Evolutionary conservation across 345 rosid species (phyloP).

Genomic region (Lagerstroemia speciosa): DNA sequence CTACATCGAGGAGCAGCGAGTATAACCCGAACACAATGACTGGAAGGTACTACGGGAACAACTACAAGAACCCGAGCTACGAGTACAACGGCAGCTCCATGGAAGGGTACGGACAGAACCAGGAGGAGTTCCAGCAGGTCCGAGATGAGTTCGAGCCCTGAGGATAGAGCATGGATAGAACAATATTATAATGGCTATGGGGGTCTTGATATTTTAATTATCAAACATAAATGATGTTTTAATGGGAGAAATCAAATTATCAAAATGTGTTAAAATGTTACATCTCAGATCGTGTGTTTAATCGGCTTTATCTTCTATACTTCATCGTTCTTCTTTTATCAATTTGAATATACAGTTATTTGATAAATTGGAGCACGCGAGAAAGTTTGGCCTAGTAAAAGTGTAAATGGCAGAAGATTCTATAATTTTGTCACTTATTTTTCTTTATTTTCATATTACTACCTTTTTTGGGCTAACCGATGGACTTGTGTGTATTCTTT

Average conservation of each 20-base stretch:
- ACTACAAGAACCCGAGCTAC: conserved; percentile 4
- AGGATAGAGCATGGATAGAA: background rate
- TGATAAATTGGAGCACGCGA: background rate
- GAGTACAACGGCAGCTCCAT: conserved; percentile 1
- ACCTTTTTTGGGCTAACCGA: no score
- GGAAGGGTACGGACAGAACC: conserved; percentile 11
- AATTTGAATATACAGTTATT: background rate
- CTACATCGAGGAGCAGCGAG: background rate
- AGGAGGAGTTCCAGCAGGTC: conserved; percentile 9
- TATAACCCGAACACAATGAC: conserved; percentile 3
- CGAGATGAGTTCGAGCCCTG: conserved; percentile 10
- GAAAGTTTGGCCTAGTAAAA: background rate
- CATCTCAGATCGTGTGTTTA: background rate
- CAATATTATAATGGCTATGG: no score
- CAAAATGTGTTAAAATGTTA: background rate
- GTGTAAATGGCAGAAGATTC: no score
- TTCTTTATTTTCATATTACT: no score
- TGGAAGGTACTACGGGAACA: conserved; percentile 4
- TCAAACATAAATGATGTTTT: background rate
- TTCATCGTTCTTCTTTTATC: background rate
- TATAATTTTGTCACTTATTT: no score
- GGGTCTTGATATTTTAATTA: no score
- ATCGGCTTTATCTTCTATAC: background rate
- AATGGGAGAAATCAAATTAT: background rate
- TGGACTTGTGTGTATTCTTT: no score